Conservation (phyloP, 345 rosid genomes). For the Hypericum androsaemum region DNA sequence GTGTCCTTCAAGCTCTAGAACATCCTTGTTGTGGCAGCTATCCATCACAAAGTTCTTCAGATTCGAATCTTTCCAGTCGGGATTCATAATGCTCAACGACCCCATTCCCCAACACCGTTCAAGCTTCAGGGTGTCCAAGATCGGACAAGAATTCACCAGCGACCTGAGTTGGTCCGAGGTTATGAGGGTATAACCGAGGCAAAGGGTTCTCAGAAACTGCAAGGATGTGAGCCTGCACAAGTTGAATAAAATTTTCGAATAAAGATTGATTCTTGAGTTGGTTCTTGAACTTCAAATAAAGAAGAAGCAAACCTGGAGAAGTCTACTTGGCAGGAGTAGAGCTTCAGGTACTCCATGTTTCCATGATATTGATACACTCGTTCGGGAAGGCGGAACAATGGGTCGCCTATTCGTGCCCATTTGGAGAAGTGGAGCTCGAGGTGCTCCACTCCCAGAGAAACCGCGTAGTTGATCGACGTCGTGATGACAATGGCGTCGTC, state of each 20-base stretch:
- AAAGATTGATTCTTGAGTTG: too few species aligned
- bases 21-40: constrained; percentile 12
- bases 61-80: not conserved
- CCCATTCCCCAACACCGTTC: constrained; percentile 8
- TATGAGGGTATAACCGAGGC: constrained; percentile 23
- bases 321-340: constrained; percentile 21
- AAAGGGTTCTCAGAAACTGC: constrained; percentile 16
- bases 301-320: not conserved
- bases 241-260: too few species aligned
- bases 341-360: constrained; percentile 19
- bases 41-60: constrained; percentile 23
- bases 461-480: constrained; percentile 14
- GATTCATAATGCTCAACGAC: not conserved
- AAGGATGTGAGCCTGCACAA: not conserved
- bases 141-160: too few species aligned
- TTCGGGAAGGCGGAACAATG: constrained; percentile 12
- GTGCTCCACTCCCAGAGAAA: constrained; percentile 7
- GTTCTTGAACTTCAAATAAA: too few species aligned
- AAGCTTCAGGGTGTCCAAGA: too few species aligned
- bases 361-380: constrained; percentile 3
- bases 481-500: constrained; percentile 8
- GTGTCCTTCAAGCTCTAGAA: constrained; percentile 16
- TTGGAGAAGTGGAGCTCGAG: constrained; percentile 32
- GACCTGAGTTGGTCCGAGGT: too few species aligned
- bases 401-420: constrained; percentile 12